Base-by-base conservation (phyloP, 768 basidiomycete species). In the Kockovaella imperatae region DNA sequence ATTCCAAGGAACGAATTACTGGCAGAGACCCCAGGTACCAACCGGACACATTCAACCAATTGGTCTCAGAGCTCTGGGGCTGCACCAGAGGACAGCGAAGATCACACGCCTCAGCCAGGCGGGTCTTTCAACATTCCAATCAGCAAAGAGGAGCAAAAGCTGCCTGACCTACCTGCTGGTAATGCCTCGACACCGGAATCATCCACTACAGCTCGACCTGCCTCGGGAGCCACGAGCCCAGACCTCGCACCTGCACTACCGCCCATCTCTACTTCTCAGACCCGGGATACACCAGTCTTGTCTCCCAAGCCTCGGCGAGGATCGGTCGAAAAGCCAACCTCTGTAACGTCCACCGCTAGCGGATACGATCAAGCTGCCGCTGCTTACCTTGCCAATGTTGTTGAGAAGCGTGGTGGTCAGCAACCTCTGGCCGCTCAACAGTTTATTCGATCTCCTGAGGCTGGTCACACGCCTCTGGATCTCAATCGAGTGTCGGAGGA, bases 381-480 rank as follows among this genome's bases (percentile, higher is more conserved):
- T 5, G 45, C 57, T 29, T 67, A 67, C 40, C 54, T 67, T n/a
- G 57, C 57, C 57, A 61, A 61, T 40, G 59, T 64, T 57, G 62
- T 64, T 6, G 60, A 67, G 29, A 59, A 63, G 35, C 47, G 26
- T 4, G 13, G 26, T 20, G 32, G 20, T 5, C 14, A 24, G 20
- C 36, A 43, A 20, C 42, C 49, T 15, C 6, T 45, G 4, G 46
- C 35, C 17, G 17, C 38, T 2, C 20, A 25, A 17, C 41, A 26
- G 24, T 38, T 23, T 28, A 30, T 28, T 17, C 46, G 51, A 3
- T 35, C 28, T 17, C 42, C 46, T 8, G 11, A 42, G 18, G 13
- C 21, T 11, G 10, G 45, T 7, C 46, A 51, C 24, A 45, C 38
- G 6, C 32, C 50, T 8, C 49, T 48, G 8, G 18, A 20, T 2